phyloP scores from a whole-genome alignment of 305 asterid species.

The Caryopteris hybrid region DNA sequence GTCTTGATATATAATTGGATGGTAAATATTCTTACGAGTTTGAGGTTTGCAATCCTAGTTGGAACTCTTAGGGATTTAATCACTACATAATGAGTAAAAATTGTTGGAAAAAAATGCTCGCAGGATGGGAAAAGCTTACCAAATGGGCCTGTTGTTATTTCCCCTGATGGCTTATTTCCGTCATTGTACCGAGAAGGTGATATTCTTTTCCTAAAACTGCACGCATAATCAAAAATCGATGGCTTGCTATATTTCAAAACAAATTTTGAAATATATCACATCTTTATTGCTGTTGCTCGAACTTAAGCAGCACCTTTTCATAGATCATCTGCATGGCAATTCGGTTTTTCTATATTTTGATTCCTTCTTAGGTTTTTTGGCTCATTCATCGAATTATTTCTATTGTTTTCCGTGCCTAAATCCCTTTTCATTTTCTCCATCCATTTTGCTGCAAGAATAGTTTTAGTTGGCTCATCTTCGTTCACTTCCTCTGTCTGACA shows the following conservation, averaged over 20 bases:
- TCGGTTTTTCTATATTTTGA: not conserved
- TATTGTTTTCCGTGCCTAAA: not conserved
- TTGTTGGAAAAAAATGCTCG: constrained; percentile 21
- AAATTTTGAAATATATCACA: not conserved
- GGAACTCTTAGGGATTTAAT: not conserved
- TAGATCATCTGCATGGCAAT: not conserved
- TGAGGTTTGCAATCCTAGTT: not conserved
- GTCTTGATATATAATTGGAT: not conserved
- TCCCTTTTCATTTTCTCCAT: not conserved
- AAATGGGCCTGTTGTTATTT: constrained; percentile 94
- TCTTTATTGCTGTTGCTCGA: not conserved
- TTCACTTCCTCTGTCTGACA: constrained; percentile 15
- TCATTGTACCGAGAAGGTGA: constrained; percentile 92
- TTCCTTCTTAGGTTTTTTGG: not conserved
- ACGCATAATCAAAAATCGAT: not conserved
- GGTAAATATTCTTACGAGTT: not conserved
- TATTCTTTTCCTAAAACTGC: not conserved
- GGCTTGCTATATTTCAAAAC: not conserved
- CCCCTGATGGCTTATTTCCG: constrained; percentile 97
- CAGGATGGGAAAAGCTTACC: constrained; percentile 99
- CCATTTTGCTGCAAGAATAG: not conserved
- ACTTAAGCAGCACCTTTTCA: not conserved
- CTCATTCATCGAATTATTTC: not conserved
- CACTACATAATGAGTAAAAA: not conserved
- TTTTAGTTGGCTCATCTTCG: not conserved